A percentile compares a stretch with the other conserved stretches of the same genome.
phyloP scores from a whole-genome alignment of 768 basidiomycete species.

The Lentinus tigrinus region DNA sequence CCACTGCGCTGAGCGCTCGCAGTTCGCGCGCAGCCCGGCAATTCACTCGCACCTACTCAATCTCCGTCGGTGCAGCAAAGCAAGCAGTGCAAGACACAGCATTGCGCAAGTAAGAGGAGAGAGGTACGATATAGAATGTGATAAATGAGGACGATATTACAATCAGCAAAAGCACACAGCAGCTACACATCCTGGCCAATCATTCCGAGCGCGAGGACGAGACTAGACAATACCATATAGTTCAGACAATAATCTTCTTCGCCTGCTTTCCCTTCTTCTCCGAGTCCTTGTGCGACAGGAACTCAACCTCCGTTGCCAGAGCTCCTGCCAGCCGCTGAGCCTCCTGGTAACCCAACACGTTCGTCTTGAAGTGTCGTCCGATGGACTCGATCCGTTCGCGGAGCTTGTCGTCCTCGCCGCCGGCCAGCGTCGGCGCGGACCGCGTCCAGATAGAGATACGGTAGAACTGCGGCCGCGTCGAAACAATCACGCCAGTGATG shows the following conservation, averaged over 20 bases:
- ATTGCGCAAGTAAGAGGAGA: not conserved
- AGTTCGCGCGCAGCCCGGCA: not conserved
- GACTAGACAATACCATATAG: slow-evolving; percentile 13
- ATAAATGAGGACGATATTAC: slow-evolving; percentile 10
- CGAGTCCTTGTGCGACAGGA: slow-evolving; percentile 90
- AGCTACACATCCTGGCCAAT: slow-evolving; percentile 8
- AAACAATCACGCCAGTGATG: slow-evolving; percentile 71
- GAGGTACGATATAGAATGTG: slow-evolving; percentile 14
- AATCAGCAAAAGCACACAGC: slow-evolving; percentile 23
- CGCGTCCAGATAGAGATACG: slow-evolving; percentile 98
- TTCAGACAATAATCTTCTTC: slow-evolving; percentile 73
- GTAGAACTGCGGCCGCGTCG: slow-evolving; percentile 92
- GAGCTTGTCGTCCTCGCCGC: slow-evolving; percentile 52
- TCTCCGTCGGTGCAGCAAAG: not conserved
- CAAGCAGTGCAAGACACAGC: not conserved
- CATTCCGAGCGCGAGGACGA: not conserved
- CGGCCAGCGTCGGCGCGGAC: slow-evolving; percentile 54
- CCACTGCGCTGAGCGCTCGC: not conserved
- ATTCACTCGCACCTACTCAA: not conserved
- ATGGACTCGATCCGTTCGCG: slow-evolving; percentile 81
- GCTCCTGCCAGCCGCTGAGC: slow-evolving; percentile 75
- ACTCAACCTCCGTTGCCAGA: slow-evolving; percentile 94
- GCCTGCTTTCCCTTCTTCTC: slow-evolving; percentile 89
- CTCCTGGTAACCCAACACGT: slow-evolving; percentile 80
- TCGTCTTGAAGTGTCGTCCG: slow-evolving; percentile 88